Conservation (phyloP, 2,329 filamentous ascomycete genomes). For the Aureobasidium sp. region DNA sequence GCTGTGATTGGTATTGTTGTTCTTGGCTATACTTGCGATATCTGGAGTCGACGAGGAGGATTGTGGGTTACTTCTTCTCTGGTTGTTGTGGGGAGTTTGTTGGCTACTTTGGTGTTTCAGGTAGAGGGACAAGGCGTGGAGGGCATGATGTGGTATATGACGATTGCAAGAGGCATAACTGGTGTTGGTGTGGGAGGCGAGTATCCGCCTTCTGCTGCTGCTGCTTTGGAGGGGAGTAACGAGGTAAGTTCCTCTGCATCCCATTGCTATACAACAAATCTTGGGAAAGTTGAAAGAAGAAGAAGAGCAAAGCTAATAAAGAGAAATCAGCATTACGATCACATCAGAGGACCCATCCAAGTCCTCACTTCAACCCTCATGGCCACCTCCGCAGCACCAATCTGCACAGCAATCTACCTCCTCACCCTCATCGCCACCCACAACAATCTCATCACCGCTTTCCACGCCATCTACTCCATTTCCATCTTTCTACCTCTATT, state of each 20-base stretch:
- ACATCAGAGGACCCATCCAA: conserved; percentile 4
- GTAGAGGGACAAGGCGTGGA: conserved; percentile 20
- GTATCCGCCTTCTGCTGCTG: conserved; percentile 41
- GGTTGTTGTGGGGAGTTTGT: conserved; percentile 25
- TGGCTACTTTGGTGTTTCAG: conserved; percentile 31
- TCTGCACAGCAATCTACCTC: conserved; percentile 20
- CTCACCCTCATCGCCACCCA: conserved; percentile 28
- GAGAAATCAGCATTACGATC: conserved; percentile 22
- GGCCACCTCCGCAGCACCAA: conserved; percentile 7
- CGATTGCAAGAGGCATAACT: conserved; percentile 38
- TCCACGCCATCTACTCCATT: conserved; percentile 35
- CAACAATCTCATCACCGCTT: conserved; percentile 33
- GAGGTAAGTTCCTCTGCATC: too few species aligned
- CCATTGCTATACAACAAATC: too few species aligned
- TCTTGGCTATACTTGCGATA: conserved; percentile 25
- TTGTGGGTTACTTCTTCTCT: conserved; percentile 26
- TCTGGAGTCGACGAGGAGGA: conserved; percentile 25
- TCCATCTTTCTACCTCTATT: conserved; percentile 41
- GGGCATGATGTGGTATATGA: conserved; percentile 48
- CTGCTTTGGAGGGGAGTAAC: conserved; percentile 41
- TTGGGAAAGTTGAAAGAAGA: too few species aligned
- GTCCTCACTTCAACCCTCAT: not conserved
- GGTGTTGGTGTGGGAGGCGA: conserved; percentile 33
- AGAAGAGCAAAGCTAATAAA: not conserved
- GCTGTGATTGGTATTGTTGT: conserved; percentile 26